Base-by-base conservation (phyloP, 75 land plant genomes). In the Picea sitchensis region DNA sequence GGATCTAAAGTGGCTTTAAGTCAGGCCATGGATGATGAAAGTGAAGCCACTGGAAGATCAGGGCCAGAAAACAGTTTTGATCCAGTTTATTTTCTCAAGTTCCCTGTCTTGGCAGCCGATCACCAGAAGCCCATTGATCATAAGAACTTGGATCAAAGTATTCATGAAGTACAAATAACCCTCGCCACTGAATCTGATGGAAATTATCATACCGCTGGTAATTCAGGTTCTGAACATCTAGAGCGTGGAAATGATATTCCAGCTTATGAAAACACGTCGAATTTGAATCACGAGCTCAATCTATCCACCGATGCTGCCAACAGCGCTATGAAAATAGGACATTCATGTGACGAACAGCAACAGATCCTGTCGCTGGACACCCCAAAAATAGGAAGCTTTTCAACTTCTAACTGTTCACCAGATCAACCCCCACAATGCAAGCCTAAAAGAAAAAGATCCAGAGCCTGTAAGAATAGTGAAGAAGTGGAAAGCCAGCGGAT, bases 401-500 rank as follows among this genome's bases (percentile, higher is more conserved):
- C 76, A 23, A 21, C 54, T 44, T 38, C 54, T 9, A 54, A 47
- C 14, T 67, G 36, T 2, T 36, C 41, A 20, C 58, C 58, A 51
- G 76, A 73, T 21, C 20, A 18, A 18, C 5, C 31, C 26, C 31
- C 58, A 13, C 76, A 44, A 23, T 21, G 26, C 31, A 77, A 77
- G 78, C 73, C 34, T 34, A 77, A 77, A 31, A 81, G 88, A 58
- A 92, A 90, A 77, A 92, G 92, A 80, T 69, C 85, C 23, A 81
- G 94, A 61, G 76, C 82, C 4, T 20, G 81, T 44, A 91, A 89
- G 82, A 90, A 87, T 2, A 91, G 84, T 69, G 91, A 91, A 75
- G 91, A 91, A 81, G 91, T 90, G 2, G 93, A 91, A 80, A 91
- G 90, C 78, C 91, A 89, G 59, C 23, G 91, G 17, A 93, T 92